Base-by-base conservation (phyloP, 2,329 filamentous ascomycete genomes). In the Pseudocercospora eumusae region DNA sequence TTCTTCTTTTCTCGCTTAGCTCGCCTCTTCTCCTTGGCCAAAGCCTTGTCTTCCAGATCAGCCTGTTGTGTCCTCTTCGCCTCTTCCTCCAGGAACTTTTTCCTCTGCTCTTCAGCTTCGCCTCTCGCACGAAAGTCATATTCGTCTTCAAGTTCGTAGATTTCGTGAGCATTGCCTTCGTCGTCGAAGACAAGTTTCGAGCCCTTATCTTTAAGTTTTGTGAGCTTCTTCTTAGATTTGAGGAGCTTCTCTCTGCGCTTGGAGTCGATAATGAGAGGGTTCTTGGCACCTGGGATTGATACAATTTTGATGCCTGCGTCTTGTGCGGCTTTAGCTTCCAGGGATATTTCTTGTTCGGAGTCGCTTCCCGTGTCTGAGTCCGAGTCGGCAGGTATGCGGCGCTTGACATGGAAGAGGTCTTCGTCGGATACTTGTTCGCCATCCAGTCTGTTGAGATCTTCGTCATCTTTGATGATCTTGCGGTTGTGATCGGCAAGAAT, bases 171-270 rank as follows among this genome's bases (percentile, higher is more conserved):
- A 64, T 90, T 88, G 69, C 93, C 93, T 31, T 97, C 92, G 53
- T 96, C 93, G 77, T 98, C 93, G 75, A 93, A 99, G 4, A 97
- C 83, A 7, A 97, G 80, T 75, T 95, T 96, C 44, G 86, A 88
- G 11, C 91, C 90, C 73, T 89, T 90, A 73, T 92, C 91, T 81
- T 92, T 96, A 81, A 91, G 90, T 75, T 96, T 95, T 67, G 97
- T 85, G 77, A 96, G 90, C 78, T 96, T 91, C 79, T 96, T 92
- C 83, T 97, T 98, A 20, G 91, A 96, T 72, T 89, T 89, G 67
- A 98, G 85, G n/a, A 96, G 84, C 80, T 97, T 98, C 78, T 96
- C 93, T 68, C 92, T 88, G 23, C 95, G 91, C 76, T 98, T 96
- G 11, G 92, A 96, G 79, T 99, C 95, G 65, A 99, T 87, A 20